phyloP scores from a whole-genome alignment of 129 eudicot genomes.

The Smallanthus sonchifolius region DNA sequence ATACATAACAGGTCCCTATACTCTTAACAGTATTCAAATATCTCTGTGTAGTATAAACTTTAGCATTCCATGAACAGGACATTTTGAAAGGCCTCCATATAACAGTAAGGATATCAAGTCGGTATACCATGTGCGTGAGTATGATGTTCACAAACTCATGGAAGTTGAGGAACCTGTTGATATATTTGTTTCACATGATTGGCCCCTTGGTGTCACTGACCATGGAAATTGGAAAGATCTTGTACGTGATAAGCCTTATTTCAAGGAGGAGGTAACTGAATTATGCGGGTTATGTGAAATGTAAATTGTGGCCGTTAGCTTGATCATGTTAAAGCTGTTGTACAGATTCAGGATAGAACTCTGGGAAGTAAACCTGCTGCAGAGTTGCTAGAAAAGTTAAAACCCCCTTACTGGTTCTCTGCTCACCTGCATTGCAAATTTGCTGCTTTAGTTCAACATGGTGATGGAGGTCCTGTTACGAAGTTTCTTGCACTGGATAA shows the following conservation, averaged over 20 bases:
- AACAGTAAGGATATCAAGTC: conserved; percentile 67
- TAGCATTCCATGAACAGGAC: conserved; percentile 52
- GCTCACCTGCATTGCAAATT: conserved; percentile 98
- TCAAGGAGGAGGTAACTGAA: conserved; percentile 62
- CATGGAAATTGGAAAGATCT: conserved; percentile 68
- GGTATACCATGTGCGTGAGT: conserved; percentile 90
- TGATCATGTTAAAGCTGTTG: neutral
- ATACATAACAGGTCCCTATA: too few relatives aligned
- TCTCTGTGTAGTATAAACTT: neutral
- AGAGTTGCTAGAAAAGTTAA: conserved; percentile 66
- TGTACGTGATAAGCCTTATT: conserved; percentile 59
- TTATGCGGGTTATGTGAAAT: neutral
- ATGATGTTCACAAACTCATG: conserved; percentile 88
- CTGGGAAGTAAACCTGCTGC: conserved; percentile 91
- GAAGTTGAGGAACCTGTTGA: conserved; percentile 79
- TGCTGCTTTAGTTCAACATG: conserved; percentile 89
- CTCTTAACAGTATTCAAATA: neutral
- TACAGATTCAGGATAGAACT: conserved; percentile 59
- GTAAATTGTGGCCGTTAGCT: neutral
- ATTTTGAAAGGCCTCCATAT: conserved; percentile 85
- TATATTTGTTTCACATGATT: conserved; percentile 88
- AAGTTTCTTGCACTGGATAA: conserved; percentile 98
- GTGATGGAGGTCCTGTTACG: conserved; percentile 59
- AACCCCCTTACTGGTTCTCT: conserved; percentile 93
- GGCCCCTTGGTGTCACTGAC: conserved; percentile 89